Conservation (phyloP, 2,329 filamentous ascomycete species). For the Scopulariopsis brevicaulis region DNA sequence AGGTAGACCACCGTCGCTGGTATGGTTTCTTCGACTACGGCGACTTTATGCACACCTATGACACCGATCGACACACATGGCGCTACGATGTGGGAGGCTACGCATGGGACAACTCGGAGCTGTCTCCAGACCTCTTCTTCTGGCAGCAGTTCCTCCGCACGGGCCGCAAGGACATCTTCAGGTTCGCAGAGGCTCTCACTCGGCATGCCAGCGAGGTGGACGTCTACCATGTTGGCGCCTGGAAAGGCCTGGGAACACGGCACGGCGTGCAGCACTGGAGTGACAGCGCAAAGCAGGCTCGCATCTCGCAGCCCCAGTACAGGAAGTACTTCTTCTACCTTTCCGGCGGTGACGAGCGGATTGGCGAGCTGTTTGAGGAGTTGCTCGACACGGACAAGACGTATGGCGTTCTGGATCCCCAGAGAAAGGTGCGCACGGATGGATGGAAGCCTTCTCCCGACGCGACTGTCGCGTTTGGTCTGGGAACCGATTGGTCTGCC, state of each 20-base stretch:
- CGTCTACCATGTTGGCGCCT: slow-evolving; percentile 46
- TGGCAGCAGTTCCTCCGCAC: slow-evolving; percentile 53
- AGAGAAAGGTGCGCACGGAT: slow-evolving; percentile 45
- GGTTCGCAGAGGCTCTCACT: slow-evolving; percentile 45
- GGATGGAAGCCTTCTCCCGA: slow-evolving; percentile 27
- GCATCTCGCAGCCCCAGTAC: slow-evolving; percentile 47
- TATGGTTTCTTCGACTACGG: slow-evolving; percentile 54
- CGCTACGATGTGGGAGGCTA: slow-evolving; percentile 53
- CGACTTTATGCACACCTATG: slow-evolving; percentile 53
- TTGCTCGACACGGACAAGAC: slow-evolving; percentile 38
- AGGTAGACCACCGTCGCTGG: slow-evolving; percentile 47
- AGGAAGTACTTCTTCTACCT: slow-evolving; percentile 46
- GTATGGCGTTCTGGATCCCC: slow-evolving; percentile 40
- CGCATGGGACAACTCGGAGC: slow-evolving; percentile 54
- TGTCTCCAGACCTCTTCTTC: slow-evolving; percentile 50
- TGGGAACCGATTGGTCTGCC: slow-evolving; percentile 49
- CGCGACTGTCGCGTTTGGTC: slow-evolving; percentile 28
- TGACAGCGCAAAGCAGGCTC: slow-evolving; percentile 50
- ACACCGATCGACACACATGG: slow-evolving; percentile 46
- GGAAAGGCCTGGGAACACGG: slow-evolving; percentile 48
- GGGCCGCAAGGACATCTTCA: slow-evolving; percentile 42
- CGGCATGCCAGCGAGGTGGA: slow-evolving; percentile 51
- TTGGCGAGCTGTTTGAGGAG: slow-evolving; percentile 41
- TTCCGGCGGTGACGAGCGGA: slow-evolving; percentile 44
- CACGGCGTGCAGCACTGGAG: slow-evolving; percentile 52